Conservation (phyloP, 805 yeast genomes). For the Candida vaughaniae region DNA sequence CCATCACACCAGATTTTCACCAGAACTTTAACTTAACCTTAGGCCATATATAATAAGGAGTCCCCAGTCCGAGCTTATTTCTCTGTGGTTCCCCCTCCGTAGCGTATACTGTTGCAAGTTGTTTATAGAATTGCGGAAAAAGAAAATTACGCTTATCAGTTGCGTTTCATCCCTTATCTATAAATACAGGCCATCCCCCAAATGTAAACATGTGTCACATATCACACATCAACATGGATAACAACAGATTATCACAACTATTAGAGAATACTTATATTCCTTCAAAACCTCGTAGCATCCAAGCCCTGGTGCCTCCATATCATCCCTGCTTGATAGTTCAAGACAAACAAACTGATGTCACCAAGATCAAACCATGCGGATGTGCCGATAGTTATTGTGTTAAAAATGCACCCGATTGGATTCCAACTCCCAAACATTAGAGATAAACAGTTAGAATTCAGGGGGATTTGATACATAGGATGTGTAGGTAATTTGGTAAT, state of each 20-base stretch:
- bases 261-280: constrained; percentile 51
- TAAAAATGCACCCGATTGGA: constrained; percentile 40
- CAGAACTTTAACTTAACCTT: too few relatives aligned
- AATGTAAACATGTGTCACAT: too few relatives aligned
- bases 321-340: constrained; percentile 61
- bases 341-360: constrained; percentile 51
- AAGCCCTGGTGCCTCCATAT: constrained; percentile 42
- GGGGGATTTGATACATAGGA: not conserved
- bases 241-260: constrained; percentile 33
- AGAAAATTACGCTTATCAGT: constrained; percentile 5
- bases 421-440: constrained; percentile 29
- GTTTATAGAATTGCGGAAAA: too few relatives aligned
- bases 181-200: too few relatives aligned
- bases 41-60: too few relatives aligned
- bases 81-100: too few relatives aligned
- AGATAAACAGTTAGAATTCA: not conserved
- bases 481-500: not conserved
- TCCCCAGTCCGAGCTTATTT: too few relatives aligned
- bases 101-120: too few relatives aligned
- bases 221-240: constrained; percentile 39
- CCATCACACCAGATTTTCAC: too few relatives aligned
- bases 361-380: constrained; percentile 38
- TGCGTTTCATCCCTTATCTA: constrained; percentile 2
- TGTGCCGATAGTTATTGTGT: constrained; percentile 42
- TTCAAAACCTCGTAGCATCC: constrained; percentile 18